Base-by-base conservation (phyloP, 352 stramenopile genomes). In the Globisporangium yorkense region DNA sequence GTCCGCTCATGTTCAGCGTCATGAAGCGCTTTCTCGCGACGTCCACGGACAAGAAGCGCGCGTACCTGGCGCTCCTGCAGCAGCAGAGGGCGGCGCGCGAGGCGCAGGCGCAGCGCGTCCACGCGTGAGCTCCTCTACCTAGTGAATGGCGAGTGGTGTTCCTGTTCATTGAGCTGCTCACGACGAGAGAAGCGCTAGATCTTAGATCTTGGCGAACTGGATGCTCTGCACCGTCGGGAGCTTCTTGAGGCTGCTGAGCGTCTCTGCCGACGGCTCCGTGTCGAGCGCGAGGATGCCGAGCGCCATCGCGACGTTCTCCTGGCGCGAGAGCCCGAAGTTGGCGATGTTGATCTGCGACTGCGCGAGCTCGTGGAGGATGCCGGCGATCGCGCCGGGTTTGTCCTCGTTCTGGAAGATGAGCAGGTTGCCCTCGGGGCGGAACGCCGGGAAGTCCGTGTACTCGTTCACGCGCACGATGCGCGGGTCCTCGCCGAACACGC, bases 341-440 rank as follows among this genome's bases (percentile, higher is more conserved):
- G 84, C 84, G 54, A 94, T 90, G 66, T 94, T 94, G 75, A 94
- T 88, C 56, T 89, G 70, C 40, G 80, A 72, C 40, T 77, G 60
- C 40, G 74, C 68, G 37, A 94, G 68, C 52, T 89, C 76, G 45
- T 80, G 75, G 18, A 94, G 66, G 24, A 94, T 85, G 13, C 75
- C 75, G 4, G 78, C 80, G 63, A 94, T 92, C 20, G 82, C 84
- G 54, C 84, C 84, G 7, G 84, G 84, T 29, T 77, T 75, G 66
- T 94, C 84, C 51, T 92, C 66, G 67, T 94, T 94, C 68, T 88
- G 87, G 65, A 94, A 92, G 21, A 92, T 70, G 39, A 94, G 68
- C 45, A 94, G 56, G 61, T 90, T 94, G 27, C 84, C 84, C 47
- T 84, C 62, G 5, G 84, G 84, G 0, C 80, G 82, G 72, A 94